Conservation (phyloP, 495 filamentous ascomycete genomes). For the Parathielavia appendiculata region DNA sequence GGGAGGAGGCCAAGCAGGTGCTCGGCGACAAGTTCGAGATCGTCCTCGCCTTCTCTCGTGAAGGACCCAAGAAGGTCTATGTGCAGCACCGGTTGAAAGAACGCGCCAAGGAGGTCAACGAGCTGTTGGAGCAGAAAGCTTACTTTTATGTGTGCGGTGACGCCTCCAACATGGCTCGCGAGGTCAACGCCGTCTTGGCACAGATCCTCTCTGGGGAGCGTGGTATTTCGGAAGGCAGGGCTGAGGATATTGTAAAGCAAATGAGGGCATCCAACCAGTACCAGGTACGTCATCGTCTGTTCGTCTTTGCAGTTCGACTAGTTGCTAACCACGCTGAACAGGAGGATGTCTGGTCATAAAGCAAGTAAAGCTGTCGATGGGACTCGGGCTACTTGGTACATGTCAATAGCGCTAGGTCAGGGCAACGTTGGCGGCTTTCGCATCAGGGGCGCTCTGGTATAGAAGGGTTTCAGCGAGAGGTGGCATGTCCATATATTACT, state of each 20-base stretch:
- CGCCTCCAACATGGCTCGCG: slow-evolving; percentile 95
- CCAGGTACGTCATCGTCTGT: slow-evolving; percentile 55
- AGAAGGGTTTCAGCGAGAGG: slow-evolving; percentile 17
- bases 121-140: slow-evolving; percentile 77
- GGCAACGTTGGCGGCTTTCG: slow-evolving; percentile 11
- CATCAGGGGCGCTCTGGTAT: slow-evolving; percentile 17
- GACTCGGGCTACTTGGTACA: background rate
- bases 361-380: background rate
- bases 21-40: slow-evolving; percentile 84
- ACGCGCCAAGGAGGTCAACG: slow-evolving; percentile 75
- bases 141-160: slow-evolving; percentile 99
- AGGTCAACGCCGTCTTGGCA: slow-evolving; percentile 80
- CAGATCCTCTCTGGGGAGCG: slow-evolving; percentile 82
- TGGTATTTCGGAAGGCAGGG: slow-evolving; percentile 73
- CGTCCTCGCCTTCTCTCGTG: slow-evolving; percentile 89
- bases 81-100: slow-evolving; percentile 91
- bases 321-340: slow-evolving; percentile 33
- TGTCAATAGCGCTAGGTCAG: slow-evolving; percentile 14
- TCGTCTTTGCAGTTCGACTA: background rate
- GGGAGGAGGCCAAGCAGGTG: slow-evolving; percentile 76
- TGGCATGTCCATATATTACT: slow-evolving; percentile 14
- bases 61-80: slow-evolving; percentile 82
- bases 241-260: slow-evolving; percentile 91
- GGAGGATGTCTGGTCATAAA: slow-evolving; percentile 87
- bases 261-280: slow-evolving; percentile 93